Conservation (phyloP, 129 eudicot species). For the Flaveria linearis region DNA sequence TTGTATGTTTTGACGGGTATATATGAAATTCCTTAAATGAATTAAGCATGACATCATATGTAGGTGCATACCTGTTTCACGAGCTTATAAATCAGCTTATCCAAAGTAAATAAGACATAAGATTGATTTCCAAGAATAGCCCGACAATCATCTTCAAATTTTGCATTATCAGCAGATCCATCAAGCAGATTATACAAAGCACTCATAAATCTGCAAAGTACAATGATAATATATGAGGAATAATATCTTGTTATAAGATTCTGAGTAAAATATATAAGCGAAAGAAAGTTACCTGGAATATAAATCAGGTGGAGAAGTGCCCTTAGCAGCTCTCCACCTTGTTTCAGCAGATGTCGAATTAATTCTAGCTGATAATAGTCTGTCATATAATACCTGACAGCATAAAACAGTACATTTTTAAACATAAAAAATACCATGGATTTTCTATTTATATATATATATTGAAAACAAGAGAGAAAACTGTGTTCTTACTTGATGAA, state of each 20-base stretch:
- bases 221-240: slow-evolving; percentile 9
- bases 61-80: slow-evolving; percentile 72
- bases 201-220: slow-evolving; percentile 65
- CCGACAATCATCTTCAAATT: slow-evolving; percentile 95
- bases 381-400: slow-evolving; percentile 72
- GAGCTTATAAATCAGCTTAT: slow-evolving; percentile 85
- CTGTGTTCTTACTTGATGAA: slow-evolving; percentile 70
- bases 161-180: slow-evolving; percentile 89
- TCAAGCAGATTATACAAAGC: slow-evolving; percentile 81
- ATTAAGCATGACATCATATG: neutral
- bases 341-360: slow-evolving; percentile 58
- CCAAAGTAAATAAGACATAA: slow-evolving; percentile 87
- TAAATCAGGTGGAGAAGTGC: slow-evolving; percentile 55
- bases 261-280: neutral
- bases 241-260: neutral
- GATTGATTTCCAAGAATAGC: slow-evolving; percentile 92
- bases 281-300: slow-evolving; percentile 62
- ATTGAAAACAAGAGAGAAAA: neutral
- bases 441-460: neutral
- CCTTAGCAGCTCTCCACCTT: slow-evolving; percentile 65
- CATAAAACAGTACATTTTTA: slow-evolving; percentile 2
- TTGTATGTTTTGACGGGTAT: neutral
- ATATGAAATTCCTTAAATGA: neutral
- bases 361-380: slow-evolving; percentile 69
- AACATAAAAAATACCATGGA: neutral